Evolutionary conservation across 2,329 filamentous ascomycete genomes (phyloP).

Genomic region (Xylariaceae sp.): DNA sequence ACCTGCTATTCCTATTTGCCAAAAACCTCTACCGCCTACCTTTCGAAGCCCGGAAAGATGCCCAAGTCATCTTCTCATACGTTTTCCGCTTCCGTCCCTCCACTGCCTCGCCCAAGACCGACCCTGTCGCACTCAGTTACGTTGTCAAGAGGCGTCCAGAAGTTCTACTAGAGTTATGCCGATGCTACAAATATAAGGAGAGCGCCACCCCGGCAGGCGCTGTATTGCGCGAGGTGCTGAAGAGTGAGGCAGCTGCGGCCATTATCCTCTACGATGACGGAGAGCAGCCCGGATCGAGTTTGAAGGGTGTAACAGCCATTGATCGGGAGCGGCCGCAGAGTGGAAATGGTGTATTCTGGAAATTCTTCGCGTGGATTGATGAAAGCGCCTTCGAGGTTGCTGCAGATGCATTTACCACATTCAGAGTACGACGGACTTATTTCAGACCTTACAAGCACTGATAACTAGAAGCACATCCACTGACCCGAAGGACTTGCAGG

Average conservation of each 20-base stretch:
- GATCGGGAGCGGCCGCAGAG: constrained; percentile 71
- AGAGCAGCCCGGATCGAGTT: constrained; percentile 62
- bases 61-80: constrained; percentile 92
- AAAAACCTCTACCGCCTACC: constrained; percentile 78
- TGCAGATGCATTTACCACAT: constrained; percentile 96
- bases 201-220: constrained; percentile 89
- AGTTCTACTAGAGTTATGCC: constrained; percentile 82
- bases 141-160: constrained; percentile 83
- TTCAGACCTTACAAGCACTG: no score
- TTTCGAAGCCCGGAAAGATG: constrained; percentile 94
- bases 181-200: constrained; percentile 84
- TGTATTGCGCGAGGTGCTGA: constrained; percentile 80
- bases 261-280: constrained; percentile 92
- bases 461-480: not conserved
- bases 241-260: constrained; percentile 85
- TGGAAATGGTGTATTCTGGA: constrained; percentile 89
- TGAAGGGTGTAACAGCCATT: constrained; percentile 73
- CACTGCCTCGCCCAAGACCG: constrained; percentile 61
- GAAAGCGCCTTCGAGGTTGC: constrained; percentile 94
- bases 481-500: constrained; percentile 46
- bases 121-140: constrained; percentile 83
- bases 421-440: constrained; percentile 58
- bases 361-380: constrained; percentile 96
- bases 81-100: constrained; percentile 84
- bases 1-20: constrained; percentile 80